A percentile compares a stretch with the other conserved stretches of the same genome.
These are phyloP conservation scores for Pseudopithomyces maydicus DNA, from an alignment of 2,329 filamentous ascomycete genomes.

Conservation along the genomic window DNA sequence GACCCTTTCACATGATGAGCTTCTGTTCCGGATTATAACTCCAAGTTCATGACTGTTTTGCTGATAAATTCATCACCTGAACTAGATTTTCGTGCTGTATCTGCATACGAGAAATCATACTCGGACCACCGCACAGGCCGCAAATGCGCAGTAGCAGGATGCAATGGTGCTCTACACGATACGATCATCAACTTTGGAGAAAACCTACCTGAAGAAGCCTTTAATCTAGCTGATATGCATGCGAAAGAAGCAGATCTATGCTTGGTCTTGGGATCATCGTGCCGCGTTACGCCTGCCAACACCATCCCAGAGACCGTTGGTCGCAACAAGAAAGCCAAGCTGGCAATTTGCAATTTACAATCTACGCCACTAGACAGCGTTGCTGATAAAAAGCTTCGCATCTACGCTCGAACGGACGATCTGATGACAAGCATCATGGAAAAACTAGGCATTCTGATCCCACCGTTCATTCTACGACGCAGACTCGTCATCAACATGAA, in stretches of 20 bases:
- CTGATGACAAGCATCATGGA: not conserved
- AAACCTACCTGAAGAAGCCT: not conserved
- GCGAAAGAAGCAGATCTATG: conserved; percentile 3
- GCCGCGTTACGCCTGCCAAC: conserved; percentile 1
- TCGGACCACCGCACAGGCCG: not conserved
- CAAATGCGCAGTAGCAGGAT: not conserved
- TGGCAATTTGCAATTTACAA: conserved; percentile 4
- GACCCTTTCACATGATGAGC: not conserved
- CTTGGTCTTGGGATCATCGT: conserved; percentile 1
- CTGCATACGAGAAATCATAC: not conserved
- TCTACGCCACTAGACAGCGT: not conserved
- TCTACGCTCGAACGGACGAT: not conserved
- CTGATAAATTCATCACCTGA: not conserved
- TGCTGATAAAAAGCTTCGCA: not conserved
- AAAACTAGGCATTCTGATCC: not conserved
- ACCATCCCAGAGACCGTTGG: not conserved
- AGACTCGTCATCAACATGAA: not conserved
- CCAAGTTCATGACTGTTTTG: not conserved
- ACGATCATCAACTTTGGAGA: conserved; percentile 8
- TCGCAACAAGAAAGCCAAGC: not conserved
- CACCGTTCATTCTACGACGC: not conserved
- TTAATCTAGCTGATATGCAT: not conserved
- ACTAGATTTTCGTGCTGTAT: conserved; percentile 2
- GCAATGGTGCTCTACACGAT: conserved; percentile 2
- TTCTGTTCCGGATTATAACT: not conserved